Evolutionary conservation across 2,329 filamentous ascomycete genomes (phyloP), one percentile per base, ranked within the genome.

Genomic region (Aspergillus sp.): DNA sequence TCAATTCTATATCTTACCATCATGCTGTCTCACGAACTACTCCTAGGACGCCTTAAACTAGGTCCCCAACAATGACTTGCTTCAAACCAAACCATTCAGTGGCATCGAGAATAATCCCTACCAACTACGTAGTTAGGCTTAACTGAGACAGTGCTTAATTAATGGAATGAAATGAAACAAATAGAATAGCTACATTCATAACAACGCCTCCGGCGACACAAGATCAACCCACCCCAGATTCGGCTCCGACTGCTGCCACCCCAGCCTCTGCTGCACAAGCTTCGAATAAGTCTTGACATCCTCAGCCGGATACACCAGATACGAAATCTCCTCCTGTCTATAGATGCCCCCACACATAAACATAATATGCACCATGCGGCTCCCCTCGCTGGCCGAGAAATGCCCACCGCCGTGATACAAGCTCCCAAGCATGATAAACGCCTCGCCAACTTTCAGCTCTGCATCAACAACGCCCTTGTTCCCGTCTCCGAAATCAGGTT

Each of bases 331-430:
- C 46, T 59, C 59, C 45, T 59, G 56, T 3, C 59, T 56, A 33
- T 56, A 50, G 41, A 41, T 57, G 7, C 59, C 59, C 11, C 59
- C 53, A 33, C 47, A 52, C 53, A 61, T 59, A 24, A 61, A 59
- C 31, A 61, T 56, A 5, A 56, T 53, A 48, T 61, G 56, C 12
- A 61, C 48, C 3, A 57, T 41, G 12, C 56, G 52, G 31, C 51
- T 51, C 33, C 55, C 58, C 6, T 41, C 15, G 21, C 52, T 23
- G 15, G 58, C 55, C 11, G 55, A 33, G 19, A 58, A 58, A 6
- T 55, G 55, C 1, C 58, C 58, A 14, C 55, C 58, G 21, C 51
- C 58, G 50, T 60, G 58, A 23, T 60, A 60, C 27, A 60, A 51
- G 3, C 58, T 55, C 2, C 58, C 58, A 2, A 60, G 46, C 58